Evolutionary conservation across 163 green algal species (phyloP).

Genomic region (Prototheca cutis): DNA sequence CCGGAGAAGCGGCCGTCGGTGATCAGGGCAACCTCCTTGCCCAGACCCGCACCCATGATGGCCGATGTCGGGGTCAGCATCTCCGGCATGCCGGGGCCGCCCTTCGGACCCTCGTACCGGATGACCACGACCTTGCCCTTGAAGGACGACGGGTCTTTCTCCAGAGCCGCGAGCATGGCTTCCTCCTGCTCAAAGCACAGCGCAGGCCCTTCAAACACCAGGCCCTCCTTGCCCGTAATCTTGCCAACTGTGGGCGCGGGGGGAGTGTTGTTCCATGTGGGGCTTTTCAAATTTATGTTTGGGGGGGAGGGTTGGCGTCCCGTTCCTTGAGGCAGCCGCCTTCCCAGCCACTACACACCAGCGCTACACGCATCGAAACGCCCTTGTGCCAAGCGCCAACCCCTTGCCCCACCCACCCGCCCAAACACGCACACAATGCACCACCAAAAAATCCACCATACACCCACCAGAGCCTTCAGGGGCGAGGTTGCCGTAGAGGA

Average conservation of each 20-base stretch:
- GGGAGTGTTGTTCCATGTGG: no score
- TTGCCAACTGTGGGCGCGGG: constrained; percentile 74
- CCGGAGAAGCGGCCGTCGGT: constrained; percentile 83
- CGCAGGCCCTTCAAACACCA: constrained; percentile 72
- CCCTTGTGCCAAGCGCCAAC: no score
- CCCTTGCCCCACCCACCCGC: no score
- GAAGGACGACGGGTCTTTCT: constrained; percentile 60
- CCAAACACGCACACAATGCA: no score
- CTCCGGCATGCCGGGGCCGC: constrained; percentile 96
- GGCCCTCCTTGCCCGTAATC: constrained; percentile 98
- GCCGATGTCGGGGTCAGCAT: constrained; percentile 94
- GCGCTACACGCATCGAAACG: no score
- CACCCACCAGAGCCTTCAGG: constrained; percentile 64
- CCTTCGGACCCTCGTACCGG: constrained; percentile 89
- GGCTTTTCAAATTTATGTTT: no score
- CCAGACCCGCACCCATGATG: constrained; percentile 96
- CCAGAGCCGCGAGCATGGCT: constrained; percentile 85
- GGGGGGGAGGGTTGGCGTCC: no score
- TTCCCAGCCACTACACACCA: no score
- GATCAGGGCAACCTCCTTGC: constrained; percentile 88
- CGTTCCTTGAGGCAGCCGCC: no score
- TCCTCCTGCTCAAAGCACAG: constrained; percentile 83
- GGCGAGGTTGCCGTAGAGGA: constrained; percentile 95
- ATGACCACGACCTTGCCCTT: constrained; percentile 90
- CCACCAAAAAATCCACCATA: no score